Evolutionary conservation across 2,329 filamentous ascomycete species (phyloP).

Genomic region (Onygena corvina): DNA sequence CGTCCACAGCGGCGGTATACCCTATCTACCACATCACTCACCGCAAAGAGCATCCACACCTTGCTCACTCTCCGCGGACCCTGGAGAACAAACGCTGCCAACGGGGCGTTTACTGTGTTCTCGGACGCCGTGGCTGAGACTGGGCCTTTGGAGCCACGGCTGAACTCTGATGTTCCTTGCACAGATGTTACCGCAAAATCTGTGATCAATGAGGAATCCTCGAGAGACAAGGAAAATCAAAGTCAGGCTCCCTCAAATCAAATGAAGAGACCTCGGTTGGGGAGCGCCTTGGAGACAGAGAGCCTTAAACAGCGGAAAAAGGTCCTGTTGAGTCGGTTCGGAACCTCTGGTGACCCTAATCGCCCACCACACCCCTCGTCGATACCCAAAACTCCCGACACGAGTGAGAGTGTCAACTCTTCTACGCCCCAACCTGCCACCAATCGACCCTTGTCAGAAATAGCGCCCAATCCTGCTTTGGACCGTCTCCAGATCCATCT

Average conservation of each 20-base stretch:
- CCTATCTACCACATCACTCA: conserved; percentile 54
- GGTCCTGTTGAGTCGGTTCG: conserved; percentile 59
- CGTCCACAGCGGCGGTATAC: conserved; percentile 59
- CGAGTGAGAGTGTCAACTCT: not conserved
- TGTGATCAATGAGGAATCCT: conserved; percentile 25
- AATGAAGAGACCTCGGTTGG: conserved; percentile 15
- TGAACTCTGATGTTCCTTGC: not conserved
- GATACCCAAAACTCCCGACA: not conserved
- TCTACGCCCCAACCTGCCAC: conserved; percentile 10
- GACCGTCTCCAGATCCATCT: conserved; percentile 41
- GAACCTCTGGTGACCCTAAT: conserved; percentile 39
- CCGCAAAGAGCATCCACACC: conserved; percentile 58
- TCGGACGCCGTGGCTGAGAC: conserved; percentile 48
- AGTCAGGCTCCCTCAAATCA: conserved; percentile 10
- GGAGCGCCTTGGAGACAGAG: too few relatives aligned
- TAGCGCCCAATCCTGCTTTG: conserved; percentile 18
- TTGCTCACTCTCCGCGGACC: conserved; percentile 58
- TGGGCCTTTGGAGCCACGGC: conserved; percentile 39
- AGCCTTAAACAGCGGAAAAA: conserved; percentile 49
- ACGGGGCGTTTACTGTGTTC: conserved; percentile 71
- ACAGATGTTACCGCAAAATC: conserved; percentile 13
- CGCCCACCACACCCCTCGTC: conserved; percentile 11
- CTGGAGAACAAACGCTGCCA: conserved; percentile 57
- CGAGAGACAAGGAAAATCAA: conserved; percentile 17
- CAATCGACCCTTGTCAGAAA: not conserved